Percentiles rank a stretch among this genome's conserved stretches.
Evolutionary conservation across 257 asterid species (phyloP).

Genomic region (Plantago major): DNA sequence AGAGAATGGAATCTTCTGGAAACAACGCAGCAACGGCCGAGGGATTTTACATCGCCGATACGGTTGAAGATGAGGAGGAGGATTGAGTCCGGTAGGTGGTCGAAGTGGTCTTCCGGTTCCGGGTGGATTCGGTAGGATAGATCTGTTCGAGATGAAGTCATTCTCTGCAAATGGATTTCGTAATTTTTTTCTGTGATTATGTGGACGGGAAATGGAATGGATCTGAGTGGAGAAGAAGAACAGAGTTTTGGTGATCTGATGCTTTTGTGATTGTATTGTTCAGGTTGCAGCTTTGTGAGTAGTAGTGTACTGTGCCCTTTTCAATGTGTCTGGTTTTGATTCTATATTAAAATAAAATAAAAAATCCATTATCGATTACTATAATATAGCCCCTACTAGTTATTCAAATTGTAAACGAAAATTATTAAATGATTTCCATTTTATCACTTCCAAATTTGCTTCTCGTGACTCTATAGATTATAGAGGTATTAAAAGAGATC

Average conservation of each 20-base stretch:
- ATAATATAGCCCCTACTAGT: too few relatives aligned
- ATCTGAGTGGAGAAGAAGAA: background rate
- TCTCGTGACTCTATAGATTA: too few relatives aligned
- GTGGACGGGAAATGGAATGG: background rate
- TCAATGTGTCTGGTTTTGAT: too few relatives aligned
- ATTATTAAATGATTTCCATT: too few relatives aligned
- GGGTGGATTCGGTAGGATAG: slow-evolving; percentile 42
- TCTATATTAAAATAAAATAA: too few relatives aligned
- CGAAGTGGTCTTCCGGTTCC: slow-evolving; percentile 60
- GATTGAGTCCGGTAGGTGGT: slow-evolving; percentile 59
- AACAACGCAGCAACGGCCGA: slow-evolving; percentile 74
- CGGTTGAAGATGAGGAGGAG: slow-evolving; percentile 65
- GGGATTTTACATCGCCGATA: slow-evolving; percentile 73
- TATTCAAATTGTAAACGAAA: too few relatives aligned
- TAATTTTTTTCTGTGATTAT: too few relatives aligned
- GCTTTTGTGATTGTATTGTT: background rate
- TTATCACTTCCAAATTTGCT: too few relatives aligned
- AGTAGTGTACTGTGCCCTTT: too few relatives aligned
- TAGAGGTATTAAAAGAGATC: too few relatives aligned
- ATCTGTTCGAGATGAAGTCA: slow-evolving; percentile 48
- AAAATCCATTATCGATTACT: too few relatives aligned
- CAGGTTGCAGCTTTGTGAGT: background rate
- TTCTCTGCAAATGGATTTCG: slow-evolving; percentile 3
- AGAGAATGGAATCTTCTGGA: slow-evolving; percentile 59
- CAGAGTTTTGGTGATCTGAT: background rate